Evolutionary conservation across 805 yeast genomes (phyloP).

Genomic region (Wickerhamiella cacticola): DNA sequence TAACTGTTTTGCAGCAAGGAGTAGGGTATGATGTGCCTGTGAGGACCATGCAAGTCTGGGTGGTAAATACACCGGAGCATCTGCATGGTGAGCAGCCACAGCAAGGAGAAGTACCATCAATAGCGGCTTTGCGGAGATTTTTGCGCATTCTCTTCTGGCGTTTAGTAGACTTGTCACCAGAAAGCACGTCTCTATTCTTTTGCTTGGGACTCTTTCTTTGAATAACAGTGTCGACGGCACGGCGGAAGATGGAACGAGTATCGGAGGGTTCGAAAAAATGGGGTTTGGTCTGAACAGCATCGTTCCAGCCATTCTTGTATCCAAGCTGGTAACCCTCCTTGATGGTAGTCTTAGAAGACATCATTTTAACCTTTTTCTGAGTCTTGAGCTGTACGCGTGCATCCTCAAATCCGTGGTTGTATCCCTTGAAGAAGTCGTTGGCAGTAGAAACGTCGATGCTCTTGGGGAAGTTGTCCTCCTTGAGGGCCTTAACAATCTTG

Average conservation of each 20-base stretch:
- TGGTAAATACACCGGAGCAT: not conserved
- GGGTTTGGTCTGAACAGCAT: slow-evolving; percentile 13
- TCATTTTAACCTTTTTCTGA: slow-evolving; percentile 4
- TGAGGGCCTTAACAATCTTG: slow-evolving; percentile 2
- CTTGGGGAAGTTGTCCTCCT: not conserved
- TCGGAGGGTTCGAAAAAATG: not conserved
- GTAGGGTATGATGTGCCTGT: slow-evolving; percentile 8
- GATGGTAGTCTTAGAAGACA: slow-evolving; percentile 12
- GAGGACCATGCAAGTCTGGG: slow-evolving; percentile 3
- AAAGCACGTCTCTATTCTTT: not conserved
- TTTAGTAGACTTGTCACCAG: not conserved
- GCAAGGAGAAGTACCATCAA: not conserved
- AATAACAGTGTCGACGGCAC: slow-evolving; percentile 1
- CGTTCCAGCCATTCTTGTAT: slow-evolving; percentile 16
- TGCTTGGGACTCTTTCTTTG: not conserved
- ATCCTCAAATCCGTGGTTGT: slow-evolving; percentile 16
- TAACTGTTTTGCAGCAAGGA: slow-evolving; percentile 5
- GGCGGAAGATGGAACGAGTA: not conserved
- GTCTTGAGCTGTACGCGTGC: slow-evolving; percentile 16
- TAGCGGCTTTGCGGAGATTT: not conserved
- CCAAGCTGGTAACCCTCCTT: slow-evolving; percentile 15
- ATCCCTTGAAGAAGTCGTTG: slow-evolving; percentile 10
- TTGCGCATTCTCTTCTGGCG: not conserved
- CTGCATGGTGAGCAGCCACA: slow-evolving; percentile 4
- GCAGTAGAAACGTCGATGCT: not conserved